Percentiles rank a stretch among this genome's conserved stretches.
Evolutionary conservation across 2,329 filamentous ascomycete genomes (phyloP).

Genomic region (Paecilomyces variotii): DNA sequence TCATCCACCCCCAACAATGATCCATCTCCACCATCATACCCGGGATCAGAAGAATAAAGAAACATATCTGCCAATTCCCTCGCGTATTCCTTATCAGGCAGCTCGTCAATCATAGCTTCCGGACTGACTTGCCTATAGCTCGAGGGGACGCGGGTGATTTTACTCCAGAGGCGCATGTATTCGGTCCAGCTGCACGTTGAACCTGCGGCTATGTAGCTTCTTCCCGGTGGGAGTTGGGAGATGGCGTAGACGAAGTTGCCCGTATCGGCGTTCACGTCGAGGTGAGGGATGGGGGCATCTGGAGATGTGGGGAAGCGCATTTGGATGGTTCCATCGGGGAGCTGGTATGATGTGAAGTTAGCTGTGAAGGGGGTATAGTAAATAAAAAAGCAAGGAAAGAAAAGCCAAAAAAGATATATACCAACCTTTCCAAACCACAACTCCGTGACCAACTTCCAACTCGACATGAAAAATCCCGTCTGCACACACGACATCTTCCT

Average conservation of each 20-base stretch:
- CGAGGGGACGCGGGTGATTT: conserved; percentile 25
- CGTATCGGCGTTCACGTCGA: conserved; percentile 41
- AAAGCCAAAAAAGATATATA: not conserved
- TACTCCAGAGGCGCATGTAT: conserved; percentile 37
- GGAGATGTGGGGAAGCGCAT: conserved; percentile 42
- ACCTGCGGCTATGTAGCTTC: conserved; percentile 43
- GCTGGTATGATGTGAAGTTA: conserved; percentile 12
- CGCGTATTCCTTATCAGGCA: conserved; percentile 35
- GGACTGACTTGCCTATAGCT: conserved; percentile 34
- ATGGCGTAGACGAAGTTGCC: conserved; percentile 44
- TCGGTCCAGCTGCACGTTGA: conserved; percentile 41
- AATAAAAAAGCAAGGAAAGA: not conserved
- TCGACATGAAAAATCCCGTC: conserved; percentile 43
- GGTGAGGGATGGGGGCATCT: conserved; percentile 34
- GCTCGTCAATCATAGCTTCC: conserved; percentile 34
- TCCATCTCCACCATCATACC: conserved; percentile 42
- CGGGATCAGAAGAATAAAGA: conserved; percentile 39
- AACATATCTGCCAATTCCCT: conserved; percentile 43
- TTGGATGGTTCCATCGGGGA: conserved; percentile 36
- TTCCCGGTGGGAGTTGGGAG: conserved; percentile 42
- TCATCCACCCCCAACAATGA: conserved; percentile 37
- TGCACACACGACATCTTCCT: conserved; percentile 45
- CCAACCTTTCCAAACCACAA: conserved; percentile 42
- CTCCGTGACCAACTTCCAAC: conserved; percentile 40
- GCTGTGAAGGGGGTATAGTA: too few relatives aligned